Base-by-base conservation (phyloP, 176 grass and related monocot genomes). In the Carex littledalei region DNA sequence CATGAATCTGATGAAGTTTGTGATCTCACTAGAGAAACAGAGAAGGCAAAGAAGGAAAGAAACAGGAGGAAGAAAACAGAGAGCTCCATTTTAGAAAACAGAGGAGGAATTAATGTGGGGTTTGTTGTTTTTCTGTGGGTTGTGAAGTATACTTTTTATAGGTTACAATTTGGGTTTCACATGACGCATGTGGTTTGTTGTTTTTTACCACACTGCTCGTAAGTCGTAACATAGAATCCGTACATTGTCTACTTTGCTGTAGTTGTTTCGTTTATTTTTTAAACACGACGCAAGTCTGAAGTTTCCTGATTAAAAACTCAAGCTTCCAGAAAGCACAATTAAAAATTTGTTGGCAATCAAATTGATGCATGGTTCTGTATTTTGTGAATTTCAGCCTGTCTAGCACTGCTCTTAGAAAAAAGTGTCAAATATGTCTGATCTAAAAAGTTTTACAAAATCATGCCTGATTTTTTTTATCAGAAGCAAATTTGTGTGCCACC, bases 1-100 rank as follows among this genome's bases (percentile, higher is more conserved):
- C 96, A 99, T 21, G 91, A 92, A 60, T 99, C 93, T n/a, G 92
- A 64, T 64, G 86, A 70, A 34, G 37, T 55, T 87, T 98, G 96
- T 78, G 85, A 88, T 55, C 67, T 95, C 45, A 54, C 83, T 14
- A 79, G 79, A 69, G 80, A 79, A 69, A 57, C 78, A 77, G 70
- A 88, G 82, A 89, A 81, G 62, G 29, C 81, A 9, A 89, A 53
- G 13, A 98, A 60, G 77, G 49, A 86, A 43, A 94, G 79, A 50
- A 91, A 55, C 56, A 93, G 12, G 31, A 91, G n/a, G 14, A 60
- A 81, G 81, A 66, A 41, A 22, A 92, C 66, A 49, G 82, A 86
- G 15, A 67, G 14, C 67, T 43, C 6, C 32, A 59, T 53, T 24
- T 29, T 78, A 66, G 37, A 67, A 43, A 68, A 6, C 20, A 55